A percentile compares a stretch with the other conserved stretches of the same genome.
phyloP scores from a whole-genome alignment of 495 filamentous ascomycete genomes.

The Penicillium chermesinum region DNA sequence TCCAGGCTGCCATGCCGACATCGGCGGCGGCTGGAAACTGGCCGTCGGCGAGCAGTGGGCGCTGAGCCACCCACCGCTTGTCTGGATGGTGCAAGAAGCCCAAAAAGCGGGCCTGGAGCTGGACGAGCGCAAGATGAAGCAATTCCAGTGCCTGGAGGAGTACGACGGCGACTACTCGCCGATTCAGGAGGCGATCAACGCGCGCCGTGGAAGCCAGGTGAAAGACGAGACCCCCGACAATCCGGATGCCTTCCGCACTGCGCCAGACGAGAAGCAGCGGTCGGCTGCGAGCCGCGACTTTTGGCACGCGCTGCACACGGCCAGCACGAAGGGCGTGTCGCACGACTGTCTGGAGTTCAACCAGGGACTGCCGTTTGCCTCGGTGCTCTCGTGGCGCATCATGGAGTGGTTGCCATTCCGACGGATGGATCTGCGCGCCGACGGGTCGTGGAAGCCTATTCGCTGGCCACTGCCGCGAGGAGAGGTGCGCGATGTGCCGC shows the following conservation, averaged over 20 bases:
- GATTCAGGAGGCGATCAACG: constrained; percentile 38
- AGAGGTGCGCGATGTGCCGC: constrained; percentile 75
- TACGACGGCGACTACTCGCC: constrained; percentile 40
- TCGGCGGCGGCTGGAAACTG: constrained; percentile 79
- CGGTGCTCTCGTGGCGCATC: constrained; percentile 69
- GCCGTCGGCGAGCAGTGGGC: constrained; percentile 49
- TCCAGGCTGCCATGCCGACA: constrained; percentile 73
- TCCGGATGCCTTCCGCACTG: constrained; percentile 13
- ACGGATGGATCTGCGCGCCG: constrained; percentile 68
- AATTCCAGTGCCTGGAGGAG: constrained; percentile 58
- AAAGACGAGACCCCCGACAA: constrained; percentile 18
- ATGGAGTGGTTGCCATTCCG: constrained; percentile 87
- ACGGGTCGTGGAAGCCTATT: constrained; percentile 79
- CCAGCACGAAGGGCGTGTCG: constrained; percentile 57
- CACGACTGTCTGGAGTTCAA: constrained; percentile 72
- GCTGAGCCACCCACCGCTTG: constrained; percentile 68
- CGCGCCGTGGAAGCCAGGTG: constrained; percentile 19
- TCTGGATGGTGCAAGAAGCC: constrained; percentile 83
- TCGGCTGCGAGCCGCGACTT: constrained; percentile 38
- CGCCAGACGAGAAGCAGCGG: constrained; percentile 25
- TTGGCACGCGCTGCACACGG: constrained; percentile 51
- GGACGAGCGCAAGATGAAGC: constrained; percentile 60
- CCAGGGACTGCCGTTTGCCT: constrained; percentile 52
- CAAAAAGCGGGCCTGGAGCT: constrained; percentile 67
- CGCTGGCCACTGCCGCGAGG: constrained; percentile 75